Evolutionary conservation across 208 protist species (phyloP), one percentile per base, ranked within the genome.

Genomic region (Trypanosoma melophagium): DNA sequence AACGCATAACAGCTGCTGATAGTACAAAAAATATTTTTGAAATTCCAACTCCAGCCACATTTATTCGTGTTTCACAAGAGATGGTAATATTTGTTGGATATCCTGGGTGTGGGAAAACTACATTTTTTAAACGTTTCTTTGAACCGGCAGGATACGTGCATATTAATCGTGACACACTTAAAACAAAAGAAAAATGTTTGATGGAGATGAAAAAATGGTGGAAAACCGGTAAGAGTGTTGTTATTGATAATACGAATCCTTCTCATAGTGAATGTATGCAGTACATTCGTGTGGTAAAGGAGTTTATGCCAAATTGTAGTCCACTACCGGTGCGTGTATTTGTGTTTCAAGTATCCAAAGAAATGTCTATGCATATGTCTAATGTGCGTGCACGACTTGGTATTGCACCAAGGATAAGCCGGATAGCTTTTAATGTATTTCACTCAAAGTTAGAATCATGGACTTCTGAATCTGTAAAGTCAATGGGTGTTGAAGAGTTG

Each of bases 171-270:
- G 93, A 96, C 60, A 85, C 74, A 1, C 77, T 95, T 25, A 83
- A 90, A 61, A 91, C 79, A 14, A 80, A 78, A 40, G 81, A 76
- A 22, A 90, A 83, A 74, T 95, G 92, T 68, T 12, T 94, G 7
- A 41, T 69, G 12, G 68, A 75, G 3, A 77, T 83, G 0, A 60
- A 66, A 19, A 58, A 78, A 51, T 66, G 62, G 13, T 86, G 93
- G 71, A 21, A 66, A 0, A 28, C 52, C 4, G 90, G 93, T 5
- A 84, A 79, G 45, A 89, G 84, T 40, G 78, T 97, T 19, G 90
- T 97, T 0, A 57, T 98, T 7, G 96, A 98, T 69, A 98, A 97
- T 70, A 97, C 94, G 3, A 97, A 96, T 71, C 84, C 88, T 2
- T 71, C 69, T 12, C 65, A 70, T 10, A 60, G 49, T 7, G 83